Evolutionary conservation across 495 filamentous ascomycete genomes (phyloP), one percentile per base, ranked within the genome.

Genomic region (Aeminium ludgeri): DNA sequence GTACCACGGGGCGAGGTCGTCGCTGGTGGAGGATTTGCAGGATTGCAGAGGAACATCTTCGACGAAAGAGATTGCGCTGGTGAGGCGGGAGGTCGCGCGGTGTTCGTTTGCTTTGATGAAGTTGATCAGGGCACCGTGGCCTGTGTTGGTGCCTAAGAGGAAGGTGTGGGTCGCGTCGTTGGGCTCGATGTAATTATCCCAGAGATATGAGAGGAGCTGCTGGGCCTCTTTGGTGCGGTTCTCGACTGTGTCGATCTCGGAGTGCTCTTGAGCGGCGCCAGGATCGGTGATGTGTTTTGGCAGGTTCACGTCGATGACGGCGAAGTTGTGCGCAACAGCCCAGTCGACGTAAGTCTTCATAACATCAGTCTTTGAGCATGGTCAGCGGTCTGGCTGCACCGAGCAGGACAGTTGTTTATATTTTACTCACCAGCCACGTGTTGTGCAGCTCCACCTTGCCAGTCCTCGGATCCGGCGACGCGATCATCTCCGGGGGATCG

Each of bases 151-250:
- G 3, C 89, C 87, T 36, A 99, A 61, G 31, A 96, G 66, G 56
- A 87, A 77, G 17, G 96, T 68, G 17, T 85, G 70, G 1, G 76
- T 71, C 0, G 66, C 55, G 6, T 82, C 72, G 45, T 74, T 69
- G 3, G 80, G 58, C 44, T 92, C 82, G 27, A 97, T 80, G 50
- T 93, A 94, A 53, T 97, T 97, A 49, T 96, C 87, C 91, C 91
- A 97, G 25, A 97, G 57, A 51, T 92, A 96, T 40, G 70, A 73
- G 13, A 84, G 78, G 6, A 96, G 60, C n/a, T 47, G 38, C 11
- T 44, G 40, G 10, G 48, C 48, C 46, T 89, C 80, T 40, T 78
- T 70, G 0, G 77, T 77, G 31, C 76, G 71, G 31, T 55, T 60
- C 2, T 62, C 55, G 7, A 64, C 59, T 28, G 59, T 58, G 35